phyloP scores from a whole-genome alignment of 331 rosid species.

The Stylosanthes scabra region DNA sequence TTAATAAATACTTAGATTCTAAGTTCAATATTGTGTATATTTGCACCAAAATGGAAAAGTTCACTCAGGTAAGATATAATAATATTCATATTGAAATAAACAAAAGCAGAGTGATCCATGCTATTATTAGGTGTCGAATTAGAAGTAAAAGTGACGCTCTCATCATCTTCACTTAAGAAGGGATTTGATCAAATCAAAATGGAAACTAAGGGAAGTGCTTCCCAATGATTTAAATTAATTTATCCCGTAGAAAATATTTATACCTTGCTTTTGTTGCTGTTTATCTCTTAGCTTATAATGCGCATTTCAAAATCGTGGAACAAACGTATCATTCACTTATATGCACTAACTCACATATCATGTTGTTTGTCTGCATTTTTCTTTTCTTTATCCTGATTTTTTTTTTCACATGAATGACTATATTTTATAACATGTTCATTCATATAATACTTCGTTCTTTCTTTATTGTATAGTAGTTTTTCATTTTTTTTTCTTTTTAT shows the following conservation, averaged over 20 bases:
- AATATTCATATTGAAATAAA: too few species aligned
- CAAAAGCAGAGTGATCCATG: background rate
- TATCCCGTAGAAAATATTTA: background rate
- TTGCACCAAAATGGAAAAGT: too few species aligned
- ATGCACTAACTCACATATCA: slow-evolving; percentile 19
- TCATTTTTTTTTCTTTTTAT: too few species aligned
- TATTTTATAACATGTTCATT: too few species aligned
- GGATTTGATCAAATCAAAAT: too few species aligned
- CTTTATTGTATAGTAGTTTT: too few species aligned
- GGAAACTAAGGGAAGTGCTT: too few species aligned
- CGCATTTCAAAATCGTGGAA: slow-evolving; percentile 11
- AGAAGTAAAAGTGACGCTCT: slow-evolving; percentile 1
- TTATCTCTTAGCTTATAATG: slow-evolving; percentile 30
- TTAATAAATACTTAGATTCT: background rate
- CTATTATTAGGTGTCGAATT: slow-evolving; percentile 3
- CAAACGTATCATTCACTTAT: slow-evolving; percentile 14
- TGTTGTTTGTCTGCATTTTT: too few species aligned
- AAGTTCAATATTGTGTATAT: background rate
- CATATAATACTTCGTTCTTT: too few species aligned
- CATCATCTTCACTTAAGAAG: background rate
- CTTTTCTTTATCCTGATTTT: too few species aligned
- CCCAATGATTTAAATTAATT: background rate
- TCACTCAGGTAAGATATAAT: too few species aligned
- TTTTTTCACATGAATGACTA: too few species aligned
- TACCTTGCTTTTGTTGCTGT: background rate